A percentile compares a stretch with the other conserved stretches of the same genome.
These are phyloP conservation scores for Lachancea nothofagi DNA, from an alignment of 805 yeast species.

Conservation along the genomic window DNA sequence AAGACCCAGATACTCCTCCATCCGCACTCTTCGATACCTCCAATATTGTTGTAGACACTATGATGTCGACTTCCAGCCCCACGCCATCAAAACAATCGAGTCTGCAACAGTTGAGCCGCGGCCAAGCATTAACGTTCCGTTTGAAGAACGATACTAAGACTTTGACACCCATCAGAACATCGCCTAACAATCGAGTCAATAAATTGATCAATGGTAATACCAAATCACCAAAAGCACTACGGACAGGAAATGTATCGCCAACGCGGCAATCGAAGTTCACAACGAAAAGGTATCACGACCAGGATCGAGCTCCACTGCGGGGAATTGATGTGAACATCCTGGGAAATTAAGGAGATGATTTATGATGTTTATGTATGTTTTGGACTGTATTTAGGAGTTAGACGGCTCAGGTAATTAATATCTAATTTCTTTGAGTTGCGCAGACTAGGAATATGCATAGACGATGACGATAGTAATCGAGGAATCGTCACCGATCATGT, in stretches of 20 bases:
- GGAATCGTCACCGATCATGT: too few species aligned
- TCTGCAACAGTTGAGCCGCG: constrained; percentile 12
- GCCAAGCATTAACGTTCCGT: constrained; percentile 34
- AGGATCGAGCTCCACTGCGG: constrained; percentile 1
- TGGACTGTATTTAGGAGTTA: background rate
- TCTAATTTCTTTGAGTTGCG: too few species aligned
- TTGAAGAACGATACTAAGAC: constrained; percentile 27
- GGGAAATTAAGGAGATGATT: constrained; percentile 1
- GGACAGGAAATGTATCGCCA: constrained; percentile 6
- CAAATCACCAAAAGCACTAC: constrained; percentile 6
- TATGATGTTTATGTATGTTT: background rate
- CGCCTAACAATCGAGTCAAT: constrained; percentile 33
- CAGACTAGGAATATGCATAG: too few species aligned
- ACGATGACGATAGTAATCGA: too few species aligned
- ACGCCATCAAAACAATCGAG: constrained; percentile 3
- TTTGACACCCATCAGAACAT: constrained; percentile 28
- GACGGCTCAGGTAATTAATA: too few species aligned
- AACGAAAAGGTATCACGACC: background rate
- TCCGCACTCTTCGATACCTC: constrained; percentile 5
- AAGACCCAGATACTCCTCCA: constrained; percentile 6
- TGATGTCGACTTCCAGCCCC: background rate
- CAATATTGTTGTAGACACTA: constrained; percentile 1
- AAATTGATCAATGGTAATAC: constrained; percentile 26
- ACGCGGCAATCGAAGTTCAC: constrained; percentile 4
- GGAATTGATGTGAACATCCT: constrained; percentile 10